Base-by-base conservation (phyloP, 768 basidiomycete species). In the Floccularia luteovirens region DNA sequence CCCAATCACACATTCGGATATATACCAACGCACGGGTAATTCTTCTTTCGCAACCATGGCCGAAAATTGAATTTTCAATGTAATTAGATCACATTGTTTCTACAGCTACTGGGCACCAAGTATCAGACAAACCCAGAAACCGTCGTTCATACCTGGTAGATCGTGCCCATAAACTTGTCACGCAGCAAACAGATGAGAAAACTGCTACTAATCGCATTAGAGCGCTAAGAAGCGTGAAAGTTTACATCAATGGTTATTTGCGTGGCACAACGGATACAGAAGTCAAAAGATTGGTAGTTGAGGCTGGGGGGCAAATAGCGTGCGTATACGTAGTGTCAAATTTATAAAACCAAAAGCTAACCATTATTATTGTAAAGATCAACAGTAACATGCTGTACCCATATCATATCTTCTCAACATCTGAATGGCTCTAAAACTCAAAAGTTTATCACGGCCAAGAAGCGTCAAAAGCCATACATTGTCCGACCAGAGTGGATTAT, bases 1-100 rank as follows among this genome's bases (percentile, higher is more conserved):
- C 54, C 89, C 89, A 1, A 86, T 90, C 37, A 88, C 86, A 1
- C 79, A 85, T 49, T 79, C 80, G 1, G 73, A 82, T 53, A 72
- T 77, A 43, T 63, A 61, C 38, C 63, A 77, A 30, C 74, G 80
- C 43, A 67, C 80, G 53, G 81, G 85, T 79, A 34, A 36, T 68
- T 41, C 36, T 21, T 37, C 28, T 31, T 11, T 33, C 27, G 24
- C 21, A 5, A 11, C 8, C 21, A 19, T 11, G 8, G 10, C 21
- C 24, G 7, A 19, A 19, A 8, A 6, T 30, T 10, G 7, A 11
- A 6, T n/a, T 16, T 6, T 5, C 4, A n/a, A 8, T 39, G 25
- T 35, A 22, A 13, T 11, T 43, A 85, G 80, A 80, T 43, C 66
- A 69, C 44, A 68, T 82, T 13, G 65, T 75, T 17, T 82, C 82